These are phyloP conservation scores for Trametes punicea DNA, from an alignment of 768 basidiomycete genomes.

Conservation along the genomic window DNA sequence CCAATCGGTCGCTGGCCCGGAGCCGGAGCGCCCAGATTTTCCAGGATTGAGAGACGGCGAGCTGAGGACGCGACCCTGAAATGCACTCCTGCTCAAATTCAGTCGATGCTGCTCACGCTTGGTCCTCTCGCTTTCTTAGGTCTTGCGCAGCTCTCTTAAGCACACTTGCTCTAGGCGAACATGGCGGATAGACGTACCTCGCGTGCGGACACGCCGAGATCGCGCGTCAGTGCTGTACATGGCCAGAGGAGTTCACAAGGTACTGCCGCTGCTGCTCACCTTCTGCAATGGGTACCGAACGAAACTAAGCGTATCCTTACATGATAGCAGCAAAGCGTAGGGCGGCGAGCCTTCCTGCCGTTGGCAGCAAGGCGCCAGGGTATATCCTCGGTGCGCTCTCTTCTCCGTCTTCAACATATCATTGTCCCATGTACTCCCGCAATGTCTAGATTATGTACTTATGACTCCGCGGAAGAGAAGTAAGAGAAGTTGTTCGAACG, in stretches of 20 bases:
- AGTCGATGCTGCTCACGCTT: constrained; percentile 6
- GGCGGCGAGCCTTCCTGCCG: constrained; percentile 17
- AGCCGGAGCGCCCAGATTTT: constrained; percentile 6
- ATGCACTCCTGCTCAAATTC: not conserved
- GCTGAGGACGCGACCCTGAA: constrained; percentile 10
- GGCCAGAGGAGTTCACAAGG: constrained; percentile 4
- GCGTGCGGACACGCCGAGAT: constrained; percentile 13
- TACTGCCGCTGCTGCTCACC: not conserved
- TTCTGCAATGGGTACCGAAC: not conserved
- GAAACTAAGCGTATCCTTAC: not conserved
- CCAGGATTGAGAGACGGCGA: constrained; percentile 6
- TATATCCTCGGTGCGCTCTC: constrained; percentile 12
- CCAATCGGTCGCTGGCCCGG: not conserved
- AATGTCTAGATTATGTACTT: constrained; percentile 7
- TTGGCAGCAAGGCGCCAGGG: constrained; percentile 1
- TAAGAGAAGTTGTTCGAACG: not conserved
- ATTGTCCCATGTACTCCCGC: not conserved
- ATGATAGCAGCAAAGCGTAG: constrained; percentile 1
- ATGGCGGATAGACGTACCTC: constrained; percentile 6
- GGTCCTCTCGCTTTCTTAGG: not conserved
- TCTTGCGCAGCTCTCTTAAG: not conserved
- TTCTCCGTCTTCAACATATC: not conserved
- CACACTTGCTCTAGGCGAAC: not conserved
- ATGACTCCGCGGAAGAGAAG: constrained; percentile 16
- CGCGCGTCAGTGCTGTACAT: not conserved